Conservation (phyloP, 2,329 filamentous ascomycete genomes). For the Cadophora sp. region DNA sequence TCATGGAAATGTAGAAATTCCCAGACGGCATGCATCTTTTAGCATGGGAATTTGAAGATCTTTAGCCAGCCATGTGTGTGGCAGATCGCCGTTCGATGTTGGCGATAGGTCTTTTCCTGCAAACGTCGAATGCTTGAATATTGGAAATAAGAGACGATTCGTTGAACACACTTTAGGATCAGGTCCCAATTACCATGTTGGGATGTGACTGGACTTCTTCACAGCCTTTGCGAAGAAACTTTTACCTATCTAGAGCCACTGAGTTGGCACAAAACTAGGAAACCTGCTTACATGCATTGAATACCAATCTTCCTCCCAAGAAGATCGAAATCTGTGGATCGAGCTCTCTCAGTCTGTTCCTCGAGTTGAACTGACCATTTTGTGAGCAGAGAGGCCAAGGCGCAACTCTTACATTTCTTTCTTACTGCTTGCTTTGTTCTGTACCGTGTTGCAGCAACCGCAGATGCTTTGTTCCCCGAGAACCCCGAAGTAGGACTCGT, state of each 20-base stretch:
- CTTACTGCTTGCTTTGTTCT: background rate
- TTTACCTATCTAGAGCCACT: too few species aligned
- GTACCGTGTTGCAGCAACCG: background rate
- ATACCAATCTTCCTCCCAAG: too few species aligned
- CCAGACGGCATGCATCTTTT: background rate
- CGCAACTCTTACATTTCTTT: background rate
- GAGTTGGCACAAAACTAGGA: too few species aligned
- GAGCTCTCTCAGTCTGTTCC: background rate
- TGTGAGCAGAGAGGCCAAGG: background rate
- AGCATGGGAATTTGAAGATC: background rate
- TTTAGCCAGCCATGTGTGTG: background rate
- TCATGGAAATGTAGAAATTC: background rate
- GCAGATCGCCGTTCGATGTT: background rate
- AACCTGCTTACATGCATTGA: too few species aligned
- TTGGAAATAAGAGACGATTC: too few species aligned
- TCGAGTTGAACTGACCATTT: background rate
- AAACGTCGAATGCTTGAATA: too few species aligned
- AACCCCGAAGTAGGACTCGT: background rate
- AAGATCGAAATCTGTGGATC: too few species aligned
- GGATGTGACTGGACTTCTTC: too few species aligned
- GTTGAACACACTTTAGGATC: too few species aligned
- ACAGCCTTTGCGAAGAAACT: too few species aligned
- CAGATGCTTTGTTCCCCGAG: background rate
- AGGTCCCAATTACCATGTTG: too few species aligned
- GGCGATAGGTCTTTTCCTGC: too few species aligned